Conservation (phyloP, 2,329 filamentous ascomycete genomes). For the Arthrobotrys musiformis region DNA sequence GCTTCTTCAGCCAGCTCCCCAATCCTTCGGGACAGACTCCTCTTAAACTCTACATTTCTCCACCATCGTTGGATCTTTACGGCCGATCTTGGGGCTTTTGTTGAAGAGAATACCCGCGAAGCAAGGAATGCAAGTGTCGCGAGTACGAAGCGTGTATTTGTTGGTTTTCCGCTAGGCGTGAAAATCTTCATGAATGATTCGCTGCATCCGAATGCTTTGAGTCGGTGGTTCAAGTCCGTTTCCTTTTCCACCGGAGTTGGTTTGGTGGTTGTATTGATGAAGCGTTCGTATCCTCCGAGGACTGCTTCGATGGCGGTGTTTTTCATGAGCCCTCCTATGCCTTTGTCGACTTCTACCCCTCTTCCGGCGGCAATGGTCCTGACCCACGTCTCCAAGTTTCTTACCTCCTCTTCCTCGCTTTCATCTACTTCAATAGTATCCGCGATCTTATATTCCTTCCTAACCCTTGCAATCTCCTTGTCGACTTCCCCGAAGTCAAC, state of each 20-base stretch:
- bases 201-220: conserved; percentile 62
- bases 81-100: conserved; percentile 58
- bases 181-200: conserved; percentile 57
- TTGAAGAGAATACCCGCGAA: conserved; percentile 69
- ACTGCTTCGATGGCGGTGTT: conserved; percentile 69
- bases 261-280: neutral
- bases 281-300: conserved; percentile 68
- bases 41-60: conserved; percentile 53
- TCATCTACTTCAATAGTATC: conserved; percentile 53
- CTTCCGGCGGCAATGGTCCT: conserved; percentile 66
- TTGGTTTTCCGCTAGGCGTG: conserved; percentile 60
- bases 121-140: conserved; percentile 71
- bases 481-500: conserved; percentile 69
- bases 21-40: conserved; percentile 43
- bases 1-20: conserved; percentile 29
- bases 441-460: conserved; percentile 58
- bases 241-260: neutral
- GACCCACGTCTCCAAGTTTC: conserved; percentile 70
- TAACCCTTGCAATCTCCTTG: conserved; percentile 67
- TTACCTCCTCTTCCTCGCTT: conserved; percentile 59
- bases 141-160: conserved; percentile 69
- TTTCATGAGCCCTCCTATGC: conserved; percentile 71
- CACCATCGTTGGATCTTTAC: conserved; percentile 56
- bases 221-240: conserved; percentile 61
- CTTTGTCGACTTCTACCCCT: conserved; percentile 66